Evolutionary conservation across 2,329 filamentous ascomycete species (phyloP), one percentile per base, ranked within the genome.

Genomic region (Ceratocystis variospora): DNA sequence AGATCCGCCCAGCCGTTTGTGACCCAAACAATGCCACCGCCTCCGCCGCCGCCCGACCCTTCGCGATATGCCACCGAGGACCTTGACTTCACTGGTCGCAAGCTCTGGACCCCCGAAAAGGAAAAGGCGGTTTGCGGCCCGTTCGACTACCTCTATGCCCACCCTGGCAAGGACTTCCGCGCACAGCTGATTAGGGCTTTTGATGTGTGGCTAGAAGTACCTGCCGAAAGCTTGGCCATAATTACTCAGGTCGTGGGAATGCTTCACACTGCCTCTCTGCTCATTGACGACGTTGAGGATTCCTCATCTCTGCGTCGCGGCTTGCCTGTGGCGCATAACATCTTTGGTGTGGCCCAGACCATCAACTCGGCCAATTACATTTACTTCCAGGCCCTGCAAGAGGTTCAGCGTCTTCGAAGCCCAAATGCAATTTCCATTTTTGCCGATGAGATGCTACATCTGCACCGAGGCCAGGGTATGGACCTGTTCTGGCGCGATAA

Each of bases 321-420:
- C 53, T 81, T 89, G 48, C 90, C 90, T 12, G 90, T 93, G 22
- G 88, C 90, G 2, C 89, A 96, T 76, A 84, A 80, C 74, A 90
- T 96, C 71, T 96, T 92, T 72, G 90, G 90, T 69, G 85, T 87
- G 2, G 86, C 90, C 5, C 90, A 96, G 76, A 94, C 90, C 55
- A 94, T 96, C 76, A 96, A 96, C 76, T 88, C 86, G 62, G 89
- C 90, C 69, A 96, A 95, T 76, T 95, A 95, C 76, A 83, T 93
- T 68, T 95, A 94, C 79, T 94, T 95, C 74, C 79, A 81, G 70
- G 90, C 89, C 0, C 80, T 94, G 62, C 83, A 87, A 70, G 88
- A 93, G 75, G 78, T 95, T 8, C 80, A 86, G 70, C 84, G 83
- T 71, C 82, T 96, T 66, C 78, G 81, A 68, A 90, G 89, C 73